A percentile compares a stretch with the other conserved stretches of the same genome.
phyloP scores from a whole-genome alignment of 2,329 filamentous ascomycete species.

The Ampelomyces quisqualis region DNA sequence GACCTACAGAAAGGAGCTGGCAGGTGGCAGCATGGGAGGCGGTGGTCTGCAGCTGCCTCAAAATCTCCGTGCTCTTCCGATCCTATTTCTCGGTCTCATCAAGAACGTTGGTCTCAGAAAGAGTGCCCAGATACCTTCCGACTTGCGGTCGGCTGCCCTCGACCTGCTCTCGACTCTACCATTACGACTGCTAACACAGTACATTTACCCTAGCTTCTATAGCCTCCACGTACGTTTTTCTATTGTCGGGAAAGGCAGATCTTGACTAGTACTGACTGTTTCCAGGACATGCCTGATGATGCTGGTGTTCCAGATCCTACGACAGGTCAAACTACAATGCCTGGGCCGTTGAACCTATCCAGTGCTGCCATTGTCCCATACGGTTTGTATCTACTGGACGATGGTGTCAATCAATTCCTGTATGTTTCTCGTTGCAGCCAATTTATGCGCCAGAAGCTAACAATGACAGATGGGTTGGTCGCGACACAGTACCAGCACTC shows the following conservation, averaged over 20 bases:
- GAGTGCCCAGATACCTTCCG: conserved; percentile 48
- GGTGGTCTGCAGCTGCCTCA: conserved; percentile 90
- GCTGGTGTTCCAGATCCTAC: conserved; percentile 81
- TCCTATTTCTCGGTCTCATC: conserved; percentile 89
- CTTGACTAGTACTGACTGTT: conserved; percentile 54
- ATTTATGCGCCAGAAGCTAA: conserved; percentile 5
- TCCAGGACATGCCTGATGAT: conserved; percentile 95
- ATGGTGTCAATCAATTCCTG: conserved; percentile 95
- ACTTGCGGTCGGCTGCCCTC: conserved; percentile 88
- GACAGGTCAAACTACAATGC: conserved; percentile 86
- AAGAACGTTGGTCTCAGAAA: conserved; percentile 70
- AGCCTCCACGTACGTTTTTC: conserved; percentile 29
- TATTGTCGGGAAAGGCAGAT: background rate
- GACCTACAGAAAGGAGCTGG: conserved; percentile 96
- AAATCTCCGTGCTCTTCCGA: conserved; percentile 83
- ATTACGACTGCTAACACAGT: conserved; percentile 85
- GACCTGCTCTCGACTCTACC: conserved; percentile 93
- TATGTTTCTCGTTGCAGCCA: conserved; percentile 8
- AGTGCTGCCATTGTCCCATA: conserved; percentile 86
- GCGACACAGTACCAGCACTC: conserved; percentile 87
- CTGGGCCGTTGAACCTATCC: conserved; percentile 79
- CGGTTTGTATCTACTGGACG: conserved; percentile 93
- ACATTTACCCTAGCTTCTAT: conserved; percentile 61
- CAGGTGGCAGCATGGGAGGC: conserved; percentile 90
- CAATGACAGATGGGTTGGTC: conserved; percentile 71